These are phyloP conservation scores for Kockovaella imperatae DNA, from an alignment of 768 basidiomycete species.

Conservation along the genomic window DNA sequence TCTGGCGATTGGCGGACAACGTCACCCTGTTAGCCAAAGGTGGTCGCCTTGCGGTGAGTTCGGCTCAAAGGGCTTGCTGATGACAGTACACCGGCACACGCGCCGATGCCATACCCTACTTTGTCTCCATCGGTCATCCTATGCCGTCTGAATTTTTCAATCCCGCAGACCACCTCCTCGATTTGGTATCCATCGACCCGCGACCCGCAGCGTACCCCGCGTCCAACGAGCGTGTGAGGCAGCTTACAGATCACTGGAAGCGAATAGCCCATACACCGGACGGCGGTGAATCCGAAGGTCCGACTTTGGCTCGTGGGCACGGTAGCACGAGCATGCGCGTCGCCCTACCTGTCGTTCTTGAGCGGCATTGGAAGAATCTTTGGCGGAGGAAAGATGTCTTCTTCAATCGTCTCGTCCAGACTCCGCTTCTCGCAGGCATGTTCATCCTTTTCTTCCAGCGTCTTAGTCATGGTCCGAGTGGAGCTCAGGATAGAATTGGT, in stretches of 20 bases:
- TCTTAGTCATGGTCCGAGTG: conserved; percentile 43
- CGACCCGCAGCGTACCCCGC: conserved; percentile 17
- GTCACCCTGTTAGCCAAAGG: conserved; percentile 44
- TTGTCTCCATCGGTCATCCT: conserved; percentile 43
- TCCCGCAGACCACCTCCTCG: conserved; percentile 58
- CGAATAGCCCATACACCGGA: conserved; percentile 1
- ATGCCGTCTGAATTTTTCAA: conserved; percentile 47
- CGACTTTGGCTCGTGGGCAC: conserved; percentile 11
- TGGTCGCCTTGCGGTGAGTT: conserved; percentile 34
- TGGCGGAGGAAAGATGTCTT: conserved; percentile 46
- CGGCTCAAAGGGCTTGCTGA: not conserved
- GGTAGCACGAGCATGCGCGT: conserved; percentile 43
- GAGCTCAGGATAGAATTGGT: conserved; percentile 49
- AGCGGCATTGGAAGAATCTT: conserved; percentile 46
- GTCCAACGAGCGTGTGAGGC: conserved; percentile 19
- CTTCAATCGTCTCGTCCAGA: conserved; percentile 32
- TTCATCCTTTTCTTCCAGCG: conserved; percentile 47
- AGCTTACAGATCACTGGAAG: conserved; percentile 12
- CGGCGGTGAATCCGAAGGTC: not conserved
- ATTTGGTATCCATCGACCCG: conserved; percentile 48
- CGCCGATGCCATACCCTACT: conserved; percentile 41
- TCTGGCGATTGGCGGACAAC: conserved; percentile 44
- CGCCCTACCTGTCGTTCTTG: conserved; percentile 46
- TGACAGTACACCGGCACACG: conserved; percentile 33
- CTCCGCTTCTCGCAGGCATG: conserved; percentile 28